Percentiles rank a stretch among this genome's conserved stretches.
phyloP scores from a whole-genome alignment of 2,329 filamentous ascomycete species.

The Hirsutella thompsonii region DNA sequence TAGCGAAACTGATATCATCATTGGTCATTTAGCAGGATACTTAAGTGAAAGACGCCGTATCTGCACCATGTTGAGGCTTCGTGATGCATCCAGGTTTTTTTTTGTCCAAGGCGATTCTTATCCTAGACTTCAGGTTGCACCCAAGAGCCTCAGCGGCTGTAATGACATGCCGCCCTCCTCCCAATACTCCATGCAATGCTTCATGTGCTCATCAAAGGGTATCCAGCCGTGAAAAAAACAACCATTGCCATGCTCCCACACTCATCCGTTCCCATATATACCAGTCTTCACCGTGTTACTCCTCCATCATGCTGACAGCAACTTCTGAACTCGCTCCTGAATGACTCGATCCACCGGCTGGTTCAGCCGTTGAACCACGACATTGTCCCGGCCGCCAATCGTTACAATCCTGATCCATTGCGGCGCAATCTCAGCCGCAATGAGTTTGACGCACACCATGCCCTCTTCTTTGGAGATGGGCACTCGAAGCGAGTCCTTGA shows the following conservation, averaged over 20 bases:
- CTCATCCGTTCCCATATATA: background rate
- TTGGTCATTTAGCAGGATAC: no score
- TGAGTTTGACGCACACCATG: slow-evolving; percentile 32
- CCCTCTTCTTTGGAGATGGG: slow-evolving; percentile 41
- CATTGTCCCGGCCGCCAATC: slow-evolving; percentile 40
- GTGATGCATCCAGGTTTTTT: no score
- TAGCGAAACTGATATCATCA: no score
- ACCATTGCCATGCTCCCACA: no score
- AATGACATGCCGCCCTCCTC: no score
- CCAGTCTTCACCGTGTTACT: background rate
- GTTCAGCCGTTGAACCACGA: slow-evolving; percentile 37
- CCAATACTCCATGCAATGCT: background rate
- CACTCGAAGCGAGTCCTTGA: slow-evolving; percentile 52
- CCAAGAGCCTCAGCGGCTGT: no score
- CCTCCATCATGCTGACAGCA: slow-evolving; percentile 12
- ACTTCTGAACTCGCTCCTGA: slow-evolving; percentile 22
- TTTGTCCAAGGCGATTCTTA: no score
- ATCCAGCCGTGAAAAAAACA: background rate
- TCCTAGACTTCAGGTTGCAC: no score
- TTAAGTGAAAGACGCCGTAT: no score
- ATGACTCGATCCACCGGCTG: slow-evolving; percentile 25
- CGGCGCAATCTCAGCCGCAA: slow-evolving; percentile 41
- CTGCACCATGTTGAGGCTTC: no score
- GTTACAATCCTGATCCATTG: slow-evolving; percentile 41
- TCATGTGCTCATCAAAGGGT: background rate